These are phyloP conservation scores for Lipomyces yamadae DNA, from an alignment of 805 yeast genomes.

Conservation along the genomic window DNA sequence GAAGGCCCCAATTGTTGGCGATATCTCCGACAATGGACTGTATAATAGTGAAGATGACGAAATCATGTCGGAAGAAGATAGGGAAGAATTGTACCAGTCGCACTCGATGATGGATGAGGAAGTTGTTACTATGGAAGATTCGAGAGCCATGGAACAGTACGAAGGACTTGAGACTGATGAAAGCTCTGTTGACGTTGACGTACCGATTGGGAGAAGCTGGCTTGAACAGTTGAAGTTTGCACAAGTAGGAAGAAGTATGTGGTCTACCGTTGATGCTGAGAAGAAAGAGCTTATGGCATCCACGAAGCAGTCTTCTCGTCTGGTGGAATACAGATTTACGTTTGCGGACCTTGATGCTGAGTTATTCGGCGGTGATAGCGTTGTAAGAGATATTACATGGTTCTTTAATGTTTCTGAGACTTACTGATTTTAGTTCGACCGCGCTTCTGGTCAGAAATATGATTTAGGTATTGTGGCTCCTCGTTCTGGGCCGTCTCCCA, in stretches of 20 bases:
- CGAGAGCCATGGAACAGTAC: conserved; percentile 11
- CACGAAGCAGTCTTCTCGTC: conserved; percentile 4
- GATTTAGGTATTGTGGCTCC: not conserved
- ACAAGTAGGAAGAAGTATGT: conserved; percentile 18
- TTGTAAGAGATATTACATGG: conserved; percentile 13
- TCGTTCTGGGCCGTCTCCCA: conserved; percentile 5
- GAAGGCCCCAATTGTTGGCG: not conserved
- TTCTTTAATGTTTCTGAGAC: not conserved
- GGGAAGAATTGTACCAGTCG: not conserved
- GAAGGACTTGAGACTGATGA: conserved; percentile 12
- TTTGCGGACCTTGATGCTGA: conserved; percentile 53
- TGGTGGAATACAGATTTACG: conserved; percentile 38
- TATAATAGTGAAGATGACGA: conserved; percentile 17
- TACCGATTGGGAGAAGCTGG: conserved; percentile 30
- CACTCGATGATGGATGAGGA: conserved; percentile 9
- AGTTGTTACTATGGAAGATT: conserved; percentile 12
- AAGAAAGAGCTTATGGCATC: conserved; percentile 8
- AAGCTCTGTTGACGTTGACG: not conserved
- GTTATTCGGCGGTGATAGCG: conserved; percentile 50
- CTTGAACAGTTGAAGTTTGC: conserved; percentile 25
- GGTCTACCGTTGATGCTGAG: conserved; percentile 23
- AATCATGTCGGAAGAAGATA: no score
- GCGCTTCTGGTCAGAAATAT: not conserved
- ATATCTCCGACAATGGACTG: not conserved
- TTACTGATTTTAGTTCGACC: not conserved